Percentiles rank a stretch among this genome's conserved stretches.
These are phyloP conservation scores for Galerina sulciceps DNA, from an alignment of 768 basidiomycete species.

Conservation along the genomic window DNA sequence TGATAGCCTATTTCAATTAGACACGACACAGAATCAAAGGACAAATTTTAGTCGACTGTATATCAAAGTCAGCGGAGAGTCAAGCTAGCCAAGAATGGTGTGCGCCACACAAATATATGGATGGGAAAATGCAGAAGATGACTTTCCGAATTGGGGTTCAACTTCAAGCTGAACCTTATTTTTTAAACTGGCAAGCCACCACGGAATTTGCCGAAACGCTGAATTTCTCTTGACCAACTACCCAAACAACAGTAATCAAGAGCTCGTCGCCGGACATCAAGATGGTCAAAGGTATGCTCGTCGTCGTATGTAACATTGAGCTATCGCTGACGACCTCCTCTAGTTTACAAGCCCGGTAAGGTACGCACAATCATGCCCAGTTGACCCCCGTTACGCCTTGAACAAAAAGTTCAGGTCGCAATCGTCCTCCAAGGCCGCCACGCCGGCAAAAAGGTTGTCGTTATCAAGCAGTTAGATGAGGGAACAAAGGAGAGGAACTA, in stretches of 20 bases:
- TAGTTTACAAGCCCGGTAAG: conserved; percentile 96
- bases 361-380: conserved; percentile 38
- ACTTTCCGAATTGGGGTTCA: background rate
- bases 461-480: conserved; percentile 97
- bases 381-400: background rate
- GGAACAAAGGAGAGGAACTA: conserved; percentile 96
- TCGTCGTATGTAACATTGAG: conserved; percentile 4
- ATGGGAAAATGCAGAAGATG: background rate
- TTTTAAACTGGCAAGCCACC: conserved; percentile 46
- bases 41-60: too few species aligned
- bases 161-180: conserved; percentile 34
- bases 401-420: conserved; percentile 63
- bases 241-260: conserved; percentile 42
- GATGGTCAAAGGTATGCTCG: conserved; percentile 61
- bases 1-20: too few species aligned
- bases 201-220: conserved; percentile 39
- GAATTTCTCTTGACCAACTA: conserved; percentile 28
- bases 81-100: too few species aligned
- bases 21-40: too few species aligned
- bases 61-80: too few species aligned
- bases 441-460: conserved; percentile 99
- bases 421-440: conserved; percentile 99
- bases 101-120: background rate
- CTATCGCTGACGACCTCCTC: conserved; percentile 15
- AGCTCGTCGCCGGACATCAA: conserved; percentile 48